Base-by-base conservation (phyloP, 2,329 filamentous ascomycete genomes). In the Cladophialophora psammophila region DNA sequence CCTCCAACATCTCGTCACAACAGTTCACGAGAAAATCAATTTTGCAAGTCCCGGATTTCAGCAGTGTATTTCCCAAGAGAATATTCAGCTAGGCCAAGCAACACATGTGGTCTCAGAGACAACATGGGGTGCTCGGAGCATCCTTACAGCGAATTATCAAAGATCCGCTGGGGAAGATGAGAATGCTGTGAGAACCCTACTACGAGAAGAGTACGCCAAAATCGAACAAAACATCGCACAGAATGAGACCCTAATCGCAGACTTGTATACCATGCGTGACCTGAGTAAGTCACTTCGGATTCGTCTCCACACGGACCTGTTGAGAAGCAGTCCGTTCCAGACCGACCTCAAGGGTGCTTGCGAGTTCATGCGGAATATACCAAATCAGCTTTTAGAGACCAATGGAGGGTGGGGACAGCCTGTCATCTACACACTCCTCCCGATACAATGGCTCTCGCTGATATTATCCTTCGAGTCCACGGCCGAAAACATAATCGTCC, bases 391-490 rank as follows among this genome's bases (percentile, higher is more conserved):
- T 34, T 69, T 63, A 15, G 53, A 64, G 15, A 62, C 64, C 2
- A 73, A 74, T 48, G 53, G 36, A 26, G 74, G 73, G 1, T 73
- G 71, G 63, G 75, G 74, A 32, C 67, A 65, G 26, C 74, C 73
- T 18, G 45, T 76, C 12, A 35, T 58, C 3, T 76, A 76, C 55
- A 70, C 66, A 2, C 66, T 77, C 2, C 61, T 76, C 18, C 75
- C 75, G 20, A 63, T 76, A 10, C 54, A 54, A 4, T 60, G 73
- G 26, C 64, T 76, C 9, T 40, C 52, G 4, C 52, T 72, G 3
- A 57, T 75, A 32, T 20, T 50, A 35, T 34, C 35, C 18, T 52
- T 69, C 12, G 63, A 65, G 32, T 20, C 69, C 10, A 50, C 64
- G 18, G 48, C 52, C 35, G 50, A 62, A 5, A 67, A 60, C 10